phyloP scores from a whole-genome alignment of 768 basidiomycete species.

The Lentinula detonsa region DNA sequence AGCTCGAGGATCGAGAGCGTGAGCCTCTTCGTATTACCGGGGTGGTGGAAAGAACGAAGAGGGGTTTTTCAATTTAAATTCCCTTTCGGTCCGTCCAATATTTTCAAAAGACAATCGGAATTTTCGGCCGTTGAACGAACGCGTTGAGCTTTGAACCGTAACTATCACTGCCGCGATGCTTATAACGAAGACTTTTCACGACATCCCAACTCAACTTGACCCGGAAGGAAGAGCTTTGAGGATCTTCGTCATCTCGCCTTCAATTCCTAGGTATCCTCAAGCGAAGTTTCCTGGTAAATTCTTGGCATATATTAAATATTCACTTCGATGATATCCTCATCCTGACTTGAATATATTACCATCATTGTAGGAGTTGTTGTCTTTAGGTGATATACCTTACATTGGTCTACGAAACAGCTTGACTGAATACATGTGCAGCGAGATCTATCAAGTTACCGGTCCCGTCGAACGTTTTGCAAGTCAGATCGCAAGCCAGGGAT shows the following conservation, averaged over 20 bases:
- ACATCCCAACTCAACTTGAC: conserved; percentile 67
- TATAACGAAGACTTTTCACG: conserved; percentile 72
- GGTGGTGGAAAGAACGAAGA: too few species aligned
- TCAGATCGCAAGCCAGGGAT: conserved; percentile 84
- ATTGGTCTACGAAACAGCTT: background rate
- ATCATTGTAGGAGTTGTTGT: conserved; percentile 62
- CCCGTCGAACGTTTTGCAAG: conserved; percentile 92
- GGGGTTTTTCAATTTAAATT: too few species aligned
- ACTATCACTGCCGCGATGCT: conserved; percentile 48
- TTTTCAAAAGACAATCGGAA: too few species aligned
- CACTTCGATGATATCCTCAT: background rate
- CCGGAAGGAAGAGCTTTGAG: conserved; percentile 51
- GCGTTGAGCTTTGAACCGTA: too few species aligned
- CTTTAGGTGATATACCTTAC: conserved; percentile 50
- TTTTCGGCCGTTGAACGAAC: too few species aligned
- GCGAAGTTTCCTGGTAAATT: conserved; percentile 81
- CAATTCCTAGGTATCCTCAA: conserved; percentile 74
- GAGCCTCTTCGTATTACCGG: background rate
- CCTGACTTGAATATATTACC: background rate
- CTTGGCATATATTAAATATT: background rate
- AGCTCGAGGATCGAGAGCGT: background rate
- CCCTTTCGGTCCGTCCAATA: too few species aligned
- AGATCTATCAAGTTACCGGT: conserved; percentile 96
- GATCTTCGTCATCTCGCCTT: conserved; percentile 79
- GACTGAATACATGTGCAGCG: conserved; percentile 35